These are phyloP conservation scores for Saccharata proteae DNA, from an alignment of 2,329 filamentous ascomycete species.

Conservation along the genomic window DNA sequence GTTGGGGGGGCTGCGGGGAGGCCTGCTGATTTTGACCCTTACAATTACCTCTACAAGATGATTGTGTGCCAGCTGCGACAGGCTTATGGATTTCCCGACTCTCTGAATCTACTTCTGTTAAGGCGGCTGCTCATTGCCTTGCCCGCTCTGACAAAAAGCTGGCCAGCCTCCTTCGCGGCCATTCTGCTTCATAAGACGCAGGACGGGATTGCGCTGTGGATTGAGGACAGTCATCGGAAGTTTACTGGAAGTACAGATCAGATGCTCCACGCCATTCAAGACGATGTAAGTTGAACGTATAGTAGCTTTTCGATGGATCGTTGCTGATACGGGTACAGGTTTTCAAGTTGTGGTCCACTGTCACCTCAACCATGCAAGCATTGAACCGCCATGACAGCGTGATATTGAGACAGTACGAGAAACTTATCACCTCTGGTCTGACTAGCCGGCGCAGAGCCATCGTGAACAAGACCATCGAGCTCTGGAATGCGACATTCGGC, in stretches of 20 bases:
- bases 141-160: conserved; percentile 25
- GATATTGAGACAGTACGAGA: conserved; percentile 42
- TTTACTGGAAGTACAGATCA: conserved; percentile 11
- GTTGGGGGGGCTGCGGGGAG: conserved; percentile 27
- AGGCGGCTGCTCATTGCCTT: conserved; percentile 43
- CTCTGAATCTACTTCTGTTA: conserved; percentile 27
- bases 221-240: conserved; percentile 40
- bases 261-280: conserved; percentile 15
- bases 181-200: conserved; percentile 50
- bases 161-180: conserved; percentile 37
- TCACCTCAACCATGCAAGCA: conserved; percentile 42
- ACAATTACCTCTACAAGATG: conserved; percentile 53
- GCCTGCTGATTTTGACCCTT: conserved; percentile 41
- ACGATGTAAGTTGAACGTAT: conserved; percentile 36
- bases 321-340: conserved; percentile 18
- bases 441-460: conserved; percentile 38
- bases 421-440: conserved; percentile 41
- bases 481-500: conserved; percentile 64
- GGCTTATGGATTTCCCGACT: conserved; percentile 40
- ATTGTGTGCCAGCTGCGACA: conserved; percentile 40
- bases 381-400: conserved; percentile 46
- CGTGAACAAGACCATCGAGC: conserved; percentile 39
- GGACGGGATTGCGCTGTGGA: conserved; percentile 48
- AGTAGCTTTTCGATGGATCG: conserved; percentile 14
- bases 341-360: conserved; percentile 26